Evolutionary conservation across 371 early-diverging fungal genomes (phyloP), one percentile per base, ranked within the genome.

Genomic region (Racocetra persica): DNA sequence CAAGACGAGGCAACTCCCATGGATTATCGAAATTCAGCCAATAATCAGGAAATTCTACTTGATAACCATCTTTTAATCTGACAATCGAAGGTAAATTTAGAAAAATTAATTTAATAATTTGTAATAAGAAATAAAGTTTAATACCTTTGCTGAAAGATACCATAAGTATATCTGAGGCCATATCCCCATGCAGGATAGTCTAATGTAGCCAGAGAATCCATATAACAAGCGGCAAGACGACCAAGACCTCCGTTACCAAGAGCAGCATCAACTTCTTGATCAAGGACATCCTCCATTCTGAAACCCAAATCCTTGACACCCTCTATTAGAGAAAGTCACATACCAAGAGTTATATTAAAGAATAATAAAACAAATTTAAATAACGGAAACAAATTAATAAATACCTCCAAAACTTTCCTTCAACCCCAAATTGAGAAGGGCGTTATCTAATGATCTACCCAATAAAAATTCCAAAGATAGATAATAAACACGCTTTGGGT

Each of bases 191-290:
- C 96, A 36, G 97, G 96, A 74, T 93, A 94, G 84, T 97, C 94
- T 36, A 91, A 84, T 70, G 95, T 93, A 45, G 97, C 97, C 82
- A 97, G 83, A 55, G 96, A 95, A 84, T 97, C 96, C 90, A 96
- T 93, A 82, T 94, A 96, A 83, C 96, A 96, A 65, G 96, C 96
- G 4, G 96, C 96, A 72, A 96, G 88, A 65, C 96, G 94, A 52
- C 96, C 96, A 2, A 97, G 87, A 83, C 97, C 97, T 82, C 97
- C 97, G 84, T 97, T 97, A 62, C 97, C 97, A 38, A 97, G 90
- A 13, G 96, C 97, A 20, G 97, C 97, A 83, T 97, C 97, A 71
- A 90, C 89, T 86, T 97, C 97, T 83, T 97, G 92, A 74, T 91
- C 92, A 60, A 97, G 86, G 66, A 95, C 83, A 81, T 97, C 97